Evolutionary conservation across 257 asterid genomes (phyloP).

Genomic region (Vinca minor): DNA sequence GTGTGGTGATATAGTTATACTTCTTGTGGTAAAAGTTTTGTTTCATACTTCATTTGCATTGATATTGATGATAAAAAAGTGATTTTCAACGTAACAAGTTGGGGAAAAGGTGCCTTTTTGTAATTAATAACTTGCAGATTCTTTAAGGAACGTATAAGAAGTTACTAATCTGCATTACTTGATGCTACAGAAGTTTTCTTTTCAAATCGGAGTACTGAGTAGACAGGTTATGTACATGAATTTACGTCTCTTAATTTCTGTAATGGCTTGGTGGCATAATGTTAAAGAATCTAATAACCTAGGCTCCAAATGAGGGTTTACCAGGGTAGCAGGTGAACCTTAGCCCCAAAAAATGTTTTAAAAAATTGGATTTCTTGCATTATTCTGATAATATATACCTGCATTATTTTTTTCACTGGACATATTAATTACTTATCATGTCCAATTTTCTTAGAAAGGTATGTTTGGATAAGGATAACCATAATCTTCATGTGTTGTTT

Average conservation of each 20-base stretch:
- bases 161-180: not conserved
- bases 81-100: not conserved
- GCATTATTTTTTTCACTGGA: not conserved
- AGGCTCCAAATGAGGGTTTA: no score
- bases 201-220: not conserved
- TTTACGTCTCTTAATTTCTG: not conserved
- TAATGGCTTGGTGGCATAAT: not conserved
- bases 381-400: not conserved
- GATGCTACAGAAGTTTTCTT: not conserved
- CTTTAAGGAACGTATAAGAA: no score
- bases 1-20: no score
- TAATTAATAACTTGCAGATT: no score
- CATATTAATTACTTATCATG: not conserved
- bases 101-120: no score
- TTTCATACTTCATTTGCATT: not conserved
- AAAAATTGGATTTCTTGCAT: not conserved
- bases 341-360: not conserved
- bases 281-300: no score
- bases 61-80: not conserved
- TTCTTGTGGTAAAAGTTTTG: not conserved
- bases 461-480: not conserved
- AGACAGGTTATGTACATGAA: not conserved
- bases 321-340: not conserved
- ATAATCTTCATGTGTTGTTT: constrained; percentile 8
- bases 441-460: not conserved